Percentiles rank a stretch among this genome's conserved stretches.
Conservation (phyloP, 768 basidiomycete genomes). For the Pulveroboletus sp. region DNA sequence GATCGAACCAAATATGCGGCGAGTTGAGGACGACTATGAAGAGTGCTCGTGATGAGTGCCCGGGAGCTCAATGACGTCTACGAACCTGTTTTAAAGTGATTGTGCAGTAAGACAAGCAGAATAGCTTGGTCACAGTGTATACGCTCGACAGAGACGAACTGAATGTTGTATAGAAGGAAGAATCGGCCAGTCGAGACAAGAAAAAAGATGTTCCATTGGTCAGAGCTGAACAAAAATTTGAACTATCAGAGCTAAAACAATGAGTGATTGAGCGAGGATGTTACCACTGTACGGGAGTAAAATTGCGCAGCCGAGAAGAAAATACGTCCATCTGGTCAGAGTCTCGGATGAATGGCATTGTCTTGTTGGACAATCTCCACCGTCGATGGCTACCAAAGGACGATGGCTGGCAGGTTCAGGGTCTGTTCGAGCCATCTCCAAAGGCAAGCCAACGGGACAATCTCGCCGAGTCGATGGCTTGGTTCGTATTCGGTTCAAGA, state of each 20-base stretch:
- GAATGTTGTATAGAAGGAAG: conserved; percentile 53
- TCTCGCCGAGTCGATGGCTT: no score
- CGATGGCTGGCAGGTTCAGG: no score
- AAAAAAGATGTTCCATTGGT: conserved; percentile 85
- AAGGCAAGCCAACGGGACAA: no score
- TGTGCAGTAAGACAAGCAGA: conserved; percentile 72
- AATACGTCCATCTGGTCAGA: conserved; percentile 58
- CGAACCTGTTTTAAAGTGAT: conserved; percentile 60
- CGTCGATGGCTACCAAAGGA: no score
- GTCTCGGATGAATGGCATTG: conserved; percentile 33
- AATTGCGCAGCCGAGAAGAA: conserved; percentile 73
- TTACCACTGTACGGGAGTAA: conserved; percentile 87
- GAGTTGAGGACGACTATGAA: conserved; percentile 56
- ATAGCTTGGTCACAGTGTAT: conserved; percentile 63
- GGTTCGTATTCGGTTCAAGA: no score
- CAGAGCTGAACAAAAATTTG: conserved; percentile 61
- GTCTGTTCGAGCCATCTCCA: no score
- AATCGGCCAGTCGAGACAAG: conserved; percentile 58
- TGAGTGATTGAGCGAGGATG: conserved; percentile 18
- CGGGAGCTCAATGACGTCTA: conserved; percentile 10
- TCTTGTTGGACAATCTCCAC: no score
- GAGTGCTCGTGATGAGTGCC: not conserved
- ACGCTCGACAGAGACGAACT: conserved; percentile 60
- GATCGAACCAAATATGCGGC: conserved; percentile 52
- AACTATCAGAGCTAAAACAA: not conserved